Conservation (phyloP, 192 early-diverging fungal species). For the Gonapodya sp. region DNA sequence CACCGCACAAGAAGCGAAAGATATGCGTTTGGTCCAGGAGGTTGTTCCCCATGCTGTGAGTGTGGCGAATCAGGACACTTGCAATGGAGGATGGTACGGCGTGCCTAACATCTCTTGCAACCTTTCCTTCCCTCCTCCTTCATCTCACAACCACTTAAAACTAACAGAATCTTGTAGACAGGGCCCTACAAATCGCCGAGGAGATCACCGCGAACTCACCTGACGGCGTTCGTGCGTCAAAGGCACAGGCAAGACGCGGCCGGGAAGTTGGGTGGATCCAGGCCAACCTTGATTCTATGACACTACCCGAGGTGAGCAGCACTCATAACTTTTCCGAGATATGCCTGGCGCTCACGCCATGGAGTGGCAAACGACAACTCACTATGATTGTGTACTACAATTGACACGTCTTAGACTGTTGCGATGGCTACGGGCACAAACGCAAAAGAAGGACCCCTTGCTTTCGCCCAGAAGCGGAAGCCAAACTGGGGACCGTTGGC, state of each 20-base stretch:
- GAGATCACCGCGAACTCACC: slow-evolving; percentile 27
- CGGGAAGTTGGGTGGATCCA: slow-evolving; percentile 6
- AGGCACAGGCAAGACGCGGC: slow-evolving; percentile 9
- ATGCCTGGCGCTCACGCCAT: too few species aligned
- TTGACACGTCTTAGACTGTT: background rate
- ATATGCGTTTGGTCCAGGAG: slow-evolving; percentile 28
- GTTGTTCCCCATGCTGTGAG: slow-evolving; percentile 13
- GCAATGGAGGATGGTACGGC: background rate
- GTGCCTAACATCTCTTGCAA: background rate
- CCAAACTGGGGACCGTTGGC: slow-evolving; percentile 18
- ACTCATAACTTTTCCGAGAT: background rate
- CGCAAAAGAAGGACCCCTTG: slow-evolving; percentile 23
- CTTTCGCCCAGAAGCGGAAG: slow-evolving; percentile 28
- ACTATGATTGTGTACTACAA: too few species aligned
- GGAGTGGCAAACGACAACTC: too few species aligned
- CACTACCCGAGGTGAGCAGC: slow-evolving; percentile 15
- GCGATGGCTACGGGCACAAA: slow-evolving; percentile 17
- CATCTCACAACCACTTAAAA: too few species aligned
- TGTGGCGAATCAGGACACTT: background rate
- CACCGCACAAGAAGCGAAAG: slow-evolving; percentile 24
- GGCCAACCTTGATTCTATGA: slow-evolving; percentile 3
- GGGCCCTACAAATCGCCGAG: slow-evolving; percentile 15
- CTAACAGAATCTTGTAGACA: background rate
- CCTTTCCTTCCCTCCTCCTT: background rate
- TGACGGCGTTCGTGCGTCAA: slow-evolving; percentile 30